Evolutionary conservation across 257 asterid genomes (phyloP), one percentile per base, ranked within the genome.

Genomic region (Solanum sejunctum): DNA sequence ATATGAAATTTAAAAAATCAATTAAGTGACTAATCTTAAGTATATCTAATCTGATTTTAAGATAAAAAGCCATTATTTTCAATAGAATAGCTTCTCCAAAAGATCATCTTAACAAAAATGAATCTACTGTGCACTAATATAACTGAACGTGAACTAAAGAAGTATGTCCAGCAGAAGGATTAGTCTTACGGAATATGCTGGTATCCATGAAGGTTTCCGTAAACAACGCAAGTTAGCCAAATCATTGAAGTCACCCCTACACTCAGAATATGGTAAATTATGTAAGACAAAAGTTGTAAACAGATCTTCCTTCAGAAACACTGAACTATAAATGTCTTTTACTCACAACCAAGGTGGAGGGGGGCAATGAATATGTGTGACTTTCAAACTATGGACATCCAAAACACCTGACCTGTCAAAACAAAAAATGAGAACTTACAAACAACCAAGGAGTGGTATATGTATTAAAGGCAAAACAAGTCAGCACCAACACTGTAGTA

Each of bases 281-380:
- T 83, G 85, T 83, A 82, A 81, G 51, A 17, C n/a, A 12, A 45
- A 58, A 80, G 28, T 66, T 8, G 23, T 67, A 63, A 58, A 12
- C 83, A 84, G 51, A 64, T 78, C 61, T 10, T 26, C 61, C 20
- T 52, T 51, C 26, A 75, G 45, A 75, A 16, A 75, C 28, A 75
- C 43, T 49, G 23, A 75, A 85, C 58, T 70, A 72, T 23, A 83
- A 51, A 16, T 47, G 47, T 13, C 7, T 86, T 51, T 82, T 86
- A 94, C 98, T 92, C 89, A 95, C 98, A 93, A 86, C 98, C 97
- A 95, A 17, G 95, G 86, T 60, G 98, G 98, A 81, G 99, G 98
- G 83, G 99, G 99, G 84, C 98, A 95, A 91, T 96, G 99, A 82
- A 95, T 89, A 87, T 96, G 99, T 11, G 99, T 95, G 89, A 96